Conservation (phyloP, 345 rosid genomes). For the Citrus cavaleriei region DNA sequence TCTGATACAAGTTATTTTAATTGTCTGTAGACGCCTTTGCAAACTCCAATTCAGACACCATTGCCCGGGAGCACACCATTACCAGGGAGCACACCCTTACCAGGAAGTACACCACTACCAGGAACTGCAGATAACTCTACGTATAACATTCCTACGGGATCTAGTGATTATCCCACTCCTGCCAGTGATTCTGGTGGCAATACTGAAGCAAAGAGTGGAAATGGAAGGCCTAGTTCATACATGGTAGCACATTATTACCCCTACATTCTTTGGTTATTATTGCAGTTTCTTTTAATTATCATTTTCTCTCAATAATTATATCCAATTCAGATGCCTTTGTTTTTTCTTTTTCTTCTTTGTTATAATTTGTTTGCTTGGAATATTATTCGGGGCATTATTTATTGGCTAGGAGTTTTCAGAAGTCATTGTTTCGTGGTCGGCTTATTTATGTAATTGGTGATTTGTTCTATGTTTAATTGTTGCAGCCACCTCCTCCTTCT, state of each 20-base stretch:
- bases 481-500: slow-evolving; percentile 71
- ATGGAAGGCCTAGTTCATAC: slow-evolving; percentile 81
- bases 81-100: slow-evolving; percentile 39
- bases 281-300: neutral
- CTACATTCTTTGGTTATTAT: neutral
- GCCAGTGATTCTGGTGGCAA: slow-evolving; percentile 55
- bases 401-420: neutral
- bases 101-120: slow-evolving; percentile 36
- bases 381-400: neutral
- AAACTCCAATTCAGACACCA: slow-evolving; percentile 80
- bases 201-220: slow-evolving; percentile 61
- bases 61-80: slow-evolving; percentile 49
- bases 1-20: slow-evolving; percentile 14
- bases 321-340: neutral
- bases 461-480: slow-evolving; percentile 9
- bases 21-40: slow-evolving; percentile 72
- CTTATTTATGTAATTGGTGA: slow-evolving; percentile 5
- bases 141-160: slow-evolving; percentile 89
- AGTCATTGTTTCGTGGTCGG: neutral
- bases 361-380: neutral
- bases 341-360: neutral
- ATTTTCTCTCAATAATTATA: neutral
- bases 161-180: slow-evolving; percentile 85
- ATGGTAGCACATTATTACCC: slow-evolving; percentile 44
- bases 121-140: slow-evolving; percentile 72